phyloP scores from a whole-genome alignment of 83 land plant genomes.

The Picea abies region DNA sequence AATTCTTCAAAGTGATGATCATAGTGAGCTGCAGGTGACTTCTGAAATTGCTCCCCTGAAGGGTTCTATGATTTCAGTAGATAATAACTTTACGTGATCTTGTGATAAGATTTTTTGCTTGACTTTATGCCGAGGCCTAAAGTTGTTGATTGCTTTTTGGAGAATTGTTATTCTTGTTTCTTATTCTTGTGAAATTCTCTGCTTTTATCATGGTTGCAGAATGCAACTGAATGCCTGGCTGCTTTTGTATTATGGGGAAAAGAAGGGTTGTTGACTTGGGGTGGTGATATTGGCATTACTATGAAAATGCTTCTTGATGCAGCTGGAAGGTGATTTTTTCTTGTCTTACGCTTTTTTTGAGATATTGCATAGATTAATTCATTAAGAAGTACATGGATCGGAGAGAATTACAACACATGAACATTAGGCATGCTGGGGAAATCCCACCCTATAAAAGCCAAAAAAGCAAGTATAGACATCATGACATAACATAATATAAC shows the following conservation, averaged over 20 bases:
- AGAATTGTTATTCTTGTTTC: background rate
- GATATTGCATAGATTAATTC: background rate
- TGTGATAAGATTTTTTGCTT: background rate
- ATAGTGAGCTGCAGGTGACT: conserved; percentile 88
- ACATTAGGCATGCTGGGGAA: too few species aligned
- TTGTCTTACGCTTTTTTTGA: background rate
- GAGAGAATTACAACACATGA: too few species aligned
- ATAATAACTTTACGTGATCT: background rate
- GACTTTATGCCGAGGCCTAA: background rate
- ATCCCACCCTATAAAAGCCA: too few species aligned
- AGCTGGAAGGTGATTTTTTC: conserved; percentile 76
- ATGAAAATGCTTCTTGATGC: conserved; percentile 91
- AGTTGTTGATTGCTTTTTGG: background rate
- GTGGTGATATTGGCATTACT: conserved; percentile 61
- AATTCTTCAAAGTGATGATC: conserved; percentile 76
- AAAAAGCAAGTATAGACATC: too few species aligned
- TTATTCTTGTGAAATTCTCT: conserved; percentile 1
- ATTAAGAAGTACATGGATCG: too few species aligned
- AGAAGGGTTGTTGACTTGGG: conserved; percentile 74
- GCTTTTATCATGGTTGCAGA: conserved; percentile 50
- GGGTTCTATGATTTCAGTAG: too few species aligned
- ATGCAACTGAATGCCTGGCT: conserved; percentile 94
- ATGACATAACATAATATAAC: too few species aligned
- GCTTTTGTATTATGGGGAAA: conserved; percentile 76
- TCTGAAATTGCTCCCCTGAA: too few species aligned